Conservation (phyloP, 306 rosid species). For the Trifolium dubium region DNA sequence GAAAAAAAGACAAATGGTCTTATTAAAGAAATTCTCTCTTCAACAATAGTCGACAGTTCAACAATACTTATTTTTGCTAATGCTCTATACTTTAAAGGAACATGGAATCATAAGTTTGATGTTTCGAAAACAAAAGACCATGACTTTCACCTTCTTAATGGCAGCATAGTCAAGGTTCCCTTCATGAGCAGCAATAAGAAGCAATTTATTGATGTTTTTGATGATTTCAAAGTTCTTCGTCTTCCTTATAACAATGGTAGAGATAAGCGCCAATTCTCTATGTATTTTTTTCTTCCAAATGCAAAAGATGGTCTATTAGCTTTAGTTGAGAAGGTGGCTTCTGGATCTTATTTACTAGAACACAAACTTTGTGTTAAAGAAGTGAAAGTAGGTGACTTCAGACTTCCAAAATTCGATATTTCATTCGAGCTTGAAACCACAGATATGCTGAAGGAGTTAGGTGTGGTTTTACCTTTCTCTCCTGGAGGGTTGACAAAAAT, state of each 20-base stretch:
- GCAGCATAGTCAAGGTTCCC: not conserved
- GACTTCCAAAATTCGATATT: too few species aligned
- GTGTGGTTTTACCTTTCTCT: not conserved
- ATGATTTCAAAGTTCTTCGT: too few species aligned
- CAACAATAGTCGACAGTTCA: not conserved
- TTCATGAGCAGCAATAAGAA: not conserved
- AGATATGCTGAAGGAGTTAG: not conserved
- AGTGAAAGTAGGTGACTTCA: too few species aligned
- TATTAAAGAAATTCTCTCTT: not conserved
- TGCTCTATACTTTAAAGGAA: not conserved
- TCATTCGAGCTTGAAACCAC: not conserved
- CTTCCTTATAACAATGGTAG: too few species aligned
- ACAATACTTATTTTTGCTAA: not conserved
- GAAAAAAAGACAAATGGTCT: not conserved
- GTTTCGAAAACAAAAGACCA: not conserved
- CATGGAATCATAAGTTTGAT: not conserved
- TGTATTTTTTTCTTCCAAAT: too few species aligned
- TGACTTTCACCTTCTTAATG: not conserved
- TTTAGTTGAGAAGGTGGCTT: too few species aligned
- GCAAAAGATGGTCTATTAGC: too few species aligned
- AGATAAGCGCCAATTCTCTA: too few species aligned
- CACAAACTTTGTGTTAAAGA: too few species aligned
- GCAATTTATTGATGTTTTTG: not conserved
- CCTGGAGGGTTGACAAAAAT: conserved; percentile 58
- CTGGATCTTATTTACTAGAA: too few species aligned